Evolutionary conservation across 139 green algal species (phyloP), one percentile per base, ranked within the genome.

Genomic region (Microglena sp.): DNA sequence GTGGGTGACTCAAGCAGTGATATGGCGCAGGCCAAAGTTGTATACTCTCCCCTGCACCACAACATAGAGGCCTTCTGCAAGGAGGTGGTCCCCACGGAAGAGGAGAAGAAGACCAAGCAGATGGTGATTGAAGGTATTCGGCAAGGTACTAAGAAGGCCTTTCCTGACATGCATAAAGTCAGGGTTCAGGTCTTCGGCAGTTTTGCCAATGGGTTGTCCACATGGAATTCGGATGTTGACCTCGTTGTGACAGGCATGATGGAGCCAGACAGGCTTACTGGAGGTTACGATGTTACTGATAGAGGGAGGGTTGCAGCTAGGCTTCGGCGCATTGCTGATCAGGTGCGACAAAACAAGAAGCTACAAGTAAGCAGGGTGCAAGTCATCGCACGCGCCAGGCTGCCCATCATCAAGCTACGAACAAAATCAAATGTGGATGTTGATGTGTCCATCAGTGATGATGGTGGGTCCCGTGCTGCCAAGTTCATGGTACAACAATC

Each of bases 181-280:
- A 26, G 11, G 18, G 65, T 77, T 60, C 45, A 80, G 62, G 70
- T 79, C 46, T 87, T 87, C 67, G 80, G 80, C 45, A 71, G 36
- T 33, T 87, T 83, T 68, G 77, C 75, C 24, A 83, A 72, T 62
- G 80, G 80, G 2, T 66, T 84, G 40, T 76, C 65, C 40, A 80
- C 77, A 0, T 82, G 73, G 74, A 62, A 69, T 64, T 64, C 58
- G 4, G 80, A 86, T 44, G 64, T 86, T 43, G 80, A 86, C 44
- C 22, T 86, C 15, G 77, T 84, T 4, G 67, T 86, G 24, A 82
- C 72, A 34, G 77, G 77, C 18, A 6, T 81, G 24, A 62, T 77
- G 31, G 72, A 77, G 56, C 77, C 77, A 21, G 72, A 80, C 45
- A 55, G 45, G 7, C 3, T 40, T 24, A 70, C 67, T 18, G 73